Base-by-base conservation (phyloP, 306 rosid genomes). In the Rosa chinensis region DNA sequence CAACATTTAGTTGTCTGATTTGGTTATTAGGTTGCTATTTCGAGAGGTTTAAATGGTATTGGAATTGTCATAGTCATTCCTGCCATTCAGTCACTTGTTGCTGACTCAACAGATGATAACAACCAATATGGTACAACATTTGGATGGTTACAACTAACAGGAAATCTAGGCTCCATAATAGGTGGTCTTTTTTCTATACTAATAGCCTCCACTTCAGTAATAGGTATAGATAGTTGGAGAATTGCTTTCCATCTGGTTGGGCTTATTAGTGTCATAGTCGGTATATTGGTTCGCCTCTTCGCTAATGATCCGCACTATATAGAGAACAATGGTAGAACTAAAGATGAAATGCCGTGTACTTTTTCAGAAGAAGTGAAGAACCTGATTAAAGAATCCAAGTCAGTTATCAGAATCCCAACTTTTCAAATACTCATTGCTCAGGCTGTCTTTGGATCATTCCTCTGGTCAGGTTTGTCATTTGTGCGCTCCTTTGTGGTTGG, bases 391-490 rank as follows among this genome's bases (percentile, higher is more conserved):
- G 97, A 94, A 88, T 83, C 94, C 5, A 92, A 87, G 32, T 73
- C 89, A 0, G 98, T 94, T 14, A 83, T 92, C 4, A 37, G 72
- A 55, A 92, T 92, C 73, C 94, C 89, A 21, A 80, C 97, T 10
- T 94, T 94, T 83, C 96, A 88, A 86, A 92, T 92, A 64, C 85
- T 94, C 72, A 97, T 94, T 53, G 97, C 98, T 75, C 98, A 92
- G 73, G 98, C 97, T 47, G 92, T 94, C 43, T 87, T 91, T 32
- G 98, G 98, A 21, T 85, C 98, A 18, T 94, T 94, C 71, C 97
- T 97, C 0, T 85, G 96, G 96, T 86, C 92, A 1, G 94, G 91
- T 6, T 85, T 92, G 86, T 83, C 92, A 10, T 94, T 94, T 76
- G 88, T 94, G 1, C 28, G 28, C 32, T 59, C 82, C 94, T 1